Base-by-base conservation (phyloP, 768 basidiomycete species). In the Pleurotus tuber-regium region DNA sequence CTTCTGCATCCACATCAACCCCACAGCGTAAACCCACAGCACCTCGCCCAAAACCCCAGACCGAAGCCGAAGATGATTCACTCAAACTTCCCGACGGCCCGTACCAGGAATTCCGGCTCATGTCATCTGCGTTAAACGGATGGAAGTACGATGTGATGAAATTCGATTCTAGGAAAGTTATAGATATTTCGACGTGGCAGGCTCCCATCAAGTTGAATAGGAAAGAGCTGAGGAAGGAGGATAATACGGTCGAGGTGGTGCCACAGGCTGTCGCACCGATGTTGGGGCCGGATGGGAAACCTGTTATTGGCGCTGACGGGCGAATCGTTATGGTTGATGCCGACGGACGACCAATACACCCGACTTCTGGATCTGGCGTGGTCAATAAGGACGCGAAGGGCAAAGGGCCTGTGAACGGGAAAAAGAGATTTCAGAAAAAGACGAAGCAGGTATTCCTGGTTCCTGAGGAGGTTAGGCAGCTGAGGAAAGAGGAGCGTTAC, bases 111-210 rank as follows among this genome's bases (percentile, higher is more conserved):
- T 93, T 82, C 72, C 79, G 78, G 62, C 80, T 93, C 61, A 79
- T 90, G 66, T 89, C 89, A 5, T 86, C 87, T 24, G 79, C 83
- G 12, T 79, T 87, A 63, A 88, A 89, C 63, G 89, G 87, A 23
- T 92, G 90, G 89, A 90, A 88, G 63, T 90, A 92, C 76, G 89
- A 93, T 69, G 82, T 94, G 53, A 91, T 94, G 87, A 92, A 92
- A 67, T 92, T 95, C 65, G 84, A 89, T 66, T 82, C 84, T 28
- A 78, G 86, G 51, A 86, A 86, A 61, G 72, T 77, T 12, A 70
- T 90, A 50, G 89, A 92, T 63, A 75, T 91, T 49, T 73, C 74
- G 46, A 67, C 70, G 25, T 93, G 92, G 87, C 65, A 73, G 26
- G 71, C 72, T 53, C 92, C 92, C 11, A 84, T 94, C 62, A 90